Evolutionary conservation across 2,329 filamentous ascomycete genomes (phyloP).

Genomic region (Hymenotorrendiella dingleyae): DNA sequence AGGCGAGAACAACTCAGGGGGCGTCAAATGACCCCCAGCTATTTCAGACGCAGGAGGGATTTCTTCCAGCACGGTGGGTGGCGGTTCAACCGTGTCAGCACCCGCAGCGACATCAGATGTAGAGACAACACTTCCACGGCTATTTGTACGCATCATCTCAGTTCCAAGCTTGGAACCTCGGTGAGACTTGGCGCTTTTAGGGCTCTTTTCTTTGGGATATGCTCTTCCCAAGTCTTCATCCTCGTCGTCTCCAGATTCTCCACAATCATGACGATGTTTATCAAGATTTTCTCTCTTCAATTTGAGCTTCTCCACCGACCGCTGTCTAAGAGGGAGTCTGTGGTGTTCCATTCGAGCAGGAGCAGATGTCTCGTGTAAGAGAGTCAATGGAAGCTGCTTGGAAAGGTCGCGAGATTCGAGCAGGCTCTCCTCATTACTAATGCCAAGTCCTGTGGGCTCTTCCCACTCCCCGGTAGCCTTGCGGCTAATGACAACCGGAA

Average conservation of each 20-base stretch:
- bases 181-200: slow-evolving; percentile 50
- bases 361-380: slow-evolving; percentile 58
- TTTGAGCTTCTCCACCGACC: slow-evolving; percentile 67
- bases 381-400: slow-evolving; percentile 43
- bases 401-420: slow-evolving; percentile 31
- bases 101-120: slow-evolving; percentile 22
- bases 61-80: slow-evolving; percentile 27
- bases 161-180: slow-evolving; percentile 86
- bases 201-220: slow-evolving; percentile 35
- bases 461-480: slow-evolving; percentile 74
- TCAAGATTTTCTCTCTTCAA: slow-evolving; percentile 72
- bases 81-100: slow-evolving; percentile 22
- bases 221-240: slow-evolving; percentile 76
- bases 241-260: slow-evolving; percentile 89
- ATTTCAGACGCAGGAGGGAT: slow-evolving; percentile 21
- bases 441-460: slow-evolving; percentile 72
- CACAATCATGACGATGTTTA: slow-evolving; percentile 64
- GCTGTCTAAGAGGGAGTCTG: slow-evolving; percentile 45
- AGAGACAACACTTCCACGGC: slow-evolving; percentile 67
- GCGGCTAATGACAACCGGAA: slow-evolving; percentile 68
- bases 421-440: slow-evolving; percentile 51
- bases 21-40: slow-evolving; percentile 22
- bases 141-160: slow-evolving; percentile 97
- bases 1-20: slow-evolving; percentile 24
- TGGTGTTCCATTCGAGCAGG: slow-evolving; percentile 50